phyloP scores from a whole-genome alignment of 805 yeast genomes.

The Pichia membranifaciens region DNA sequence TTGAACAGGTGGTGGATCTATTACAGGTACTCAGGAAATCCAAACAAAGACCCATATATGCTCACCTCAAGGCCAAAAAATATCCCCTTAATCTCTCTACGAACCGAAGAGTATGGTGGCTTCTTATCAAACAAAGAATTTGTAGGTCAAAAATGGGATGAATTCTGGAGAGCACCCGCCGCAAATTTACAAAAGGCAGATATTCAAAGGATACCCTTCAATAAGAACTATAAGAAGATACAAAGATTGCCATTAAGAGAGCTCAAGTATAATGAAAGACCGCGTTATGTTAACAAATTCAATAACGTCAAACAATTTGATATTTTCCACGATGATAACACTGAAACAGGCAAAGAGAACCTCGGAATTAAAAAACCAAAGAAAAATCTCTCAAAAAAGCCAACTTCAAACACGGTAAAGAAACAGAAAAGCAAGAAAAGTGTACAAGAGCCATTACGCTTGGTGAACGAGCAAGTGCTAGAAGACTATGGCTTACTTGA shows the following conservation, averaged over 20 bases:
- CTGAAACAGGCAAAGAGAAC: background rate
- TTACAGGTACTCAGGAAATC: slow-evolving; percentile 18
- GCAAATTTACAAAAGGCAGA: too few species aligned
- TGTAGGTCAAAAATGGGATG: background rate
- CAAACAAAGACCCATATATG: slow-evolving; percentile 20
- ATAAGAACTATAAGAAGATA: too few species aligned
- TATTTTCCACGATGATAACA: background rate
- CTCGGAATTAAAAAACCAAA: background rate
- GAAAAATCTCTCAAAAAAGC: background rate
- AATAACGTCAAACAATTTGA: background rate
- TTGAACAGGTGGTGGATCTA: slow-evolving; percentile 27
- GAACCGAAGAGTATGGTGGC: slow-evolving; percentile 22
- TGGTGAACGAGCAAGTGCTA: background rate
- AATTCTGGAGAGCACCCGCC: slow-evolving; percentile 1
- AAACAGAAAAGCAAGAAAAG: background rate
- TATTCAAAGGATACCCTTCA: too few species aligned
- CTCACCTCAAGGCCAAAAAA: slow-evolving; percentile 24
- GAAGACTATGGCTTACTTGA: background rate
- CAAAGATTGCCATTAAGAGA: slow-evolving; percentile 1
- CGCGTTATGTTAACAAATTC: background rate
- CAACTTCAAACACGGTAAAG: background rate
- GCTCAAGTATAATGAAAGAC: too few species aligned
- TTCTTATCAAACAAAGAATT: slow-evolving; percentile 6
- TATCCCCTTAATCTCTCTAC: slow-evolving; percentile 23
- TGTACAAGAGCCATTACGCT: background rate